Conservation (phyloP, 1,284 basidiomycete species). For the Pyrrhoderma lamaoense region DNA sequence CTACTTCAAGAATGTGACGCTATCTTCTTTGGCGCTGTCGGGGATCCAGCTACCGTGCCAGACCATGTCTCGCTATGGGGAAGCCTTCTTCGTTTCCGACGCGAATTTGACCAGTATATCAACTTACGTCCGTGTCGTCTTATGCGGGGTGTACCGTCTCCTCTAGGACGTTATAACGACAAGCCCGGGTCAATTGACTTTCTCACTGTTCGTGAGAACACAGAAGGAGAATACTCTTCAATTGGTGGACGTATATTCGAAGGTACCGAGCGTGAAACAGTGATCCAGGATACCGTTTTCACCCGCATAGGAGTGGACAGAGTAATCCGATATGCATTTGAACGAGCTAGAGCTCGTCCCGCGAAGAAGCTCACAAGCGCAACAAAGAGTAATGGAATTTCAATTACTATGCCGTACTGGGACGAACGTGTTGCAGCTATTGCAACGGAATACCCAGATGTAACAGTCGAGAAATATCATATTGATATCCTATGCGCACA, state of each 20-base stretch:
- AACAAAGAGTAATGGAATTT: slow-evolving; percentile 44
- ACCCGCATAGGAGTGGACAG: slow-evolving; percentile 44
- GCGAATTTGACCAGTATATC: slow-evolving; percentile 49
- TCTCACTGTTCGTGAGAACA: slow-evolving; percentile 47
- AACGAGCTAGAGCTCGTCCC: slow-evolving; percentile 40
- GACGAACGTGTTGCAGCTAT: slow-evolving; percentile 41
- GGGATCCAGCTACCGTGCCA: slow-evolving; percentile 36
- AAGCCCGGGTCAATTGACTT: slow-evolving; percentile 39
- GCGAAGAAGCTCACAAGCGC: slow-evolving; percentile 46
- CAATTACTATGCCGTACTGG: slow-evolving; percentile 42
- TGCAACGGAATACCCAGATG: slow-evolving; percentile 44
- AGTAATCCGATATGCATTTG: slow-evolving; percentile 47
- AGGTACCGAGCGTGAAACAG: slow-evolving; percentile 30
- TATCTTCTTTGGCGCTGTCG: slow-evolving; percentile 36
- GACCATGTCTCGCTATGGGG: slow-evolving; percentile 54
- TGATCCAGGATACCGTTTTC: slow-evolving; percentile 38
- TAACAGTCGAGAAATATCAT: slow-evolving; percentile 45
- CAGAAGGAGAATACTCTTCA: slow-evolving; percentile 49
- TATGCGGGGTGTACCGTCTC: slow-evolving; percentile 42
- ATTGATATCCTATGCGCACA: slow-evolving; percentile 42
- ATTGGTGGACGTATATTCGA: slow-evolving; percentile 38
- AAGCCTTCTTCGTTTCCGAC: slow-evolving; percentile 42
- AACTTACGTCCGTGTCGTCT: slow-evolving; percentile 46
- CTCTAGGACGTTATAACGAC: slow-evolving; percentile 28
- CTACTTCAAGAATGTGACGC: slow-evolving; percentile 29